A percentile compares a stretch with the other conserved stretches of the same genome.
phyloP scores from a whole-genome alignment of 2,329 filamentous ascomycete species.

The Alternaria burnsii region DNA sequence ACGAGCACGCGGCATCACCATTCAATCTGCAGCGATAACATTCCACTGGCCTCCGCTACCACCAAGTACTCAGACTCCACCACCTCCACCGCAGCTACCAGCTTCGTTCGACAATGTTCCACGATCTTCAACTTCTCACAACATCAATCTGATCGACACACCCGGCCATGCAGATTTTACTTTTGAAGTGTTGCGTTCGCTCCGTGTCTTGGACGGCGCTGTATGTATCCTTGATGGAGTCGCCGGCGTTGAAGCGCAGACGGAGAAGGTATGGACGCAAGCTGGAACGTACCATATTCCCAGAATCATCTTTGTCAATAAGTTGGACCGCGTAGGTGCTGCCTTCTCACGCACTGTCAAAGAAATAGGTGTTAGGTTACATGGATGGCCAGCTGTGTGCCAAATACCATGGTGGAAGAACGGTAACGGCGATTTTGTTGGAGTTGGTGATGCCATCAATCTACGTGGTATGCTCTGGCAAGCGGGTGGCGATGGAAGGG shows the following conservation, averaged over 20 bases:
- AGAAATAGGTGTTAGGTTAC: slow-evolving; percentile 81
- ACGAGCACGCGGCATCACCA: slow-evolving; percentile 91
- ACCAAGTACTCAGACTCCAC: slow-evolving; percentile 34
- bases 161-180: slow-evolving; percentile 97
- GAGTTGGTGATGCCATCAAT: slow-evolving; percentile 84
- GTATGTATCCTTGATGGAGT: slow-evolving; percentile 94
- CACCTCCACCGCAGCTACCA: slow-evolving; percentile 42
- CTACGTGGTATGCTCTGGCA: slow-evolving; percentile 79
- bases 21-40: slow-evolving; percentile 95
- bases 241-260: slow-evolving; percentile 94
- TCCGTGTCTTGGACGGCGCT: slow-evolving; percentile 86
- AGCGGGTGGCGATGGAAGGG: slow-evolving; percentile 70
- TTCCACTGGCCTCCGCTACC: slow-evolving; percentile 84
- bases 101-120: slow-evolving; percentile 45
- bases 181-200: slow-evolving; percentile 91
- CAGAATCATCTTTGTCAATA: slow-evolving; percentile 82
- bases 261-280: slow-evolving; percentile 94
- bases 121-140: slow-evolving; percentile 64
- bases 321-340: slow-evolving; percentile 83
- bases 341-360: slow-evolving; percentile 84
- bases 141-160: slow-evolving; percentile 75
- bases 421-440: slow-evolving; percentile 76
- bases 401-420: slow-evolving; percentile 93
- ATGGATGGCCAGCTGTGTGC: slow-evolving; percentile 87
- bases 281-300: slow-evolving; percentile 87